Evolutionary conservation across 495 filamentous ascomycete genomes (phyloP), one percentile per base, ranked within the genome.

Genomic region (Saxophila tyrrhenica): DNA sequence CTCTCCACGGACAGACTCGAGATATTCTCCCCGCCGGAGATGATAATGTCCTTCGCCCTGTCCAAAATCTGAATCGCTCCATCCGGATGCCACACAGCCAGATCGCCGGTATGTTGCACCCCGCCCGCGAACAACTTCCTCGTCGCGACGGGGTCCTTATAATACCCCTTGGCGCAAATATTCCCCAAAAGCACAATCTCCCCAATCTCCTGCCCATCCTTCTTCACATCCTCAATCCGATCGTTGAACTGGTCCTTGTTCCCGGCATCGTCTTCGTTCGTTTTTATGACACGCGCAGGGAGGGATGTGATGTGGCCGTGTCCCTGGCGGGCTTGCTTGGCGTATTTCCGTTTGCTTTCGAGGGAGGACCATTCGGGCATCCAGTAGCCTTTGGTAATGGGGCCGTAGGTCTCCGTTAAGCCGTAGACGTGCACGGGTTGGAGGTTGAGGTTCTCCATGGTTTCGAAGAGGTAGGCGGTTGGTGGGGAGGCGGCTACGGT

Each of bases 11-110:
- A 87, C 10, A 98, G 84, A 1, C 86, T 92, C 10, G 87, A 94
- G 51, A 98, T 97, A 64, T 98, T 98, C 67, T 98, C 92, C 51
- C 92, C 92, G 46, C 92, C 92, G 58, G 88, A 94, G 56, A 98
- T 98, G 48, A 98, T 97, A 44, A 98, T 96, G 65, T 98, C 92
- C 72, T 97, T 98, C 2, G 87, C 86, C 35, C 92, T 77, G 67
- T 98, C 92, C 56, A 94, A 73, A 58, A 98, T 95, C 73, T 96
- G 87, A 43, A 89, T 80, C 47, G 86, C 82, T 1, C 91, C 89
- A 63, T 97, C 90, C 0, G 83, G 75, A 64, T 94, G 86, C 84
- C 84, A 87, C 3, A 98, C 90, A 3, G 92, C 92, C 52, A 98
- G 68, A 64, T 98, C 92, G 0, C 94, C 92, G 11, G 85, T 86